These are phyloP conservation scores for Mycocalia duriaeana DNA, from an alignment of 1,284 basidiomycete genomes.

Conservation along the genomic window DNA sequence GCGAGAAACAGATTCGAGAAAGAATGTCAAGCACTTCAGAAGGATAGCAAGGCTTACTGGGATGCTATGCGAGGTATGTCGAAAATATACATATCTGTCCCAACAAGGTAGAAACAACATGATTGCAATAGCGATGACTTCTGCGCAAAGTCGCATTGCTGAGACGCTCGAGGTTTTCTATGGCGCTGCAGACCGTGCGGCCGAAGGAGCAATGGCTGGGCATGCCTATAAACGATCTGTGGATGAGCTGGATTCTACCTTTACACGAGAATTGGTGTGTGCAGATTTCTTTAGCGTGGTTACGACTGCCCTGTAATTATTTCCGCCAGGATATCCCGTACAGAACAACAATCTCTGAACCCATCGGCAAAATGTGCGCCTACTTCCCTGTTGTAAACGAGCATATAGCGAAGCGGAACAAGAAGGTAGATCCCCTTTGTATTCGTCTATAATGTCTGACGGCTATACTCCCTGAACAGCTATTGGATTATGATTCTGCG, in stretches of 20 bases:
- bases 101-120: neutral
- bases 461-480: slow-evolving; percentile 36
- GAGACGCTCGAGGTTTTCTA: slow-evolving; percentile 96
- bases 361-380: slow-evolving; percentile 91
- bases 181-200: slow-evolving; percentile 75
- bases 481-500: slow-evolving; percentile 93
- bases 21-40: slow-evolving; percentile 87
- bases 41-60: slow-evolving; percentile 92
- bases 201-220: slow-evolving; percentile 93
- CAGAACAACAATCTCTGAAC: slow-evolving; percentile 92
- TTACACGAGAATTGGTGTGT: slow-evolving; percentile 81
- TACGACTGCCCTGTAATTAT: slow-evolving; percentile 3
- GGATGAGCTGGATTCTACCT: slow-evolving; percentile 87
- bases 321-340: slow-evolving; percentile 80
- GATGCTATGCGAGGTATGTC: slow-evolving; percentile 66
- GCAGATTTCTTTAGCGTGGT: neutral
- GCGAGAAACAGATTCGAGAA: slow-evolving; percentile 75
- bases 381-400: slow-evolving; percentile 96
- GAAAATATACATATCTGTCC: neutral
- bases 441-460: neutral
- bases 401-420: slow-evolving; percentile 90
- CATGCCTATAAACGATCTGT: slow-evolving; percentile 95
- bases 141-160: slow-evolving; percentile 89
- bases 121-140: slow-evolving; percentile 73
- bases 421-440: slow-evolving; percentile 65